Evolutionary conservation across 1,139 yeast genomes (phyloP).

Genomic region (Groenewaldozyma auringiensis): DNA sequence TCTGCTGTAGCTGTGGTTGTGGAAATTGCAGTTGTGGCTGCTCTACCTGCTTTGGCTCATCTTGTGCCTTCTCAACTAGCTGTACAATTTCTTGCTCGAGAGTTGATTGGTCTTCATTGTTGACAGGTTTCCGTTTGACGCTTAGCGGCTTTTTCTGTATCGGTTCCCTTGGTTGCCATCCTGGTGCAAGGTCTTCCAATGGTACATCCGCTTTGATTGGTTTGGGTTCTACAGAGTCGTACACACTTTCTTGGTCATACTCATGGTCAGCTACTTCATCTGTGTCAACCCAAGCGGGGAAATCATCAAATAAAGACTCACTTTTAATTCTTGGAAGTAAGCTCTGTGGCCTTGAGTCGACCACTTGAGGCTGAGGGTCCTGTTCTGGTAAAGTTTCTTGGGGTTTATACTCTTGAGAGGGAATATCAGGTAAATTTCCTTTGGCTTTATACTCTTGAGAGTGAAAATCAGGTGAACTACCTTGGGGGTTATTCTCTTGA

Average conservation of each 20-base stretch:
- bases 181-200: constrained; percentile 11
- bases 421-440: too few relatives aligned
- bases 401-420: too few relatives aligned
- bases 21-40: not conserved
- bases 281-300: not conserved
- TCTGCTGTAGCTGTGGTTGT: too few relatives aligned
- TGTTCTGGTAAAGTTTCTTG: too few relatives aligned
- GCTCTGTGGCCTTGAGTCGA: not conserved
- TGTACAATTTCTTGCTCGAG: constrained; percentile 5
- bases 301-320: not conserved
- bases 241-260: not conserved
- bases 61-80: constrained; percentile 4
- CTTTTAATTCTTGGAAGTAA: not conserved
- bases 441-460: too few relatives aligned
- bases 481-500: too few relatives aligned
- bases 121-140: constrained; percentile 20
- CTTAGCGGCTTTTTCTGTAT: constrained; percentile 5
- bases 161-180: constrained; percentile 7
- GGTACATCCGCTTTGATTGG: not conserved
- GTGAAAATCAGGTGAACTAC: too few relatives aligned
- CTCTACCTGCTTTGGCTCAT: not conserved
- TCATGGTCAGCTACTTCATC: not conserved
- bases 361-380: too few relatives aligned
- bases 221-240: not conserved
- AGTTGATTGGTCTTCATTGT: constrained; percentile 5